phyloP scores from a whole-genome alignment of 139 green algal genomes.

The Asterochloris sp. region DNA sequence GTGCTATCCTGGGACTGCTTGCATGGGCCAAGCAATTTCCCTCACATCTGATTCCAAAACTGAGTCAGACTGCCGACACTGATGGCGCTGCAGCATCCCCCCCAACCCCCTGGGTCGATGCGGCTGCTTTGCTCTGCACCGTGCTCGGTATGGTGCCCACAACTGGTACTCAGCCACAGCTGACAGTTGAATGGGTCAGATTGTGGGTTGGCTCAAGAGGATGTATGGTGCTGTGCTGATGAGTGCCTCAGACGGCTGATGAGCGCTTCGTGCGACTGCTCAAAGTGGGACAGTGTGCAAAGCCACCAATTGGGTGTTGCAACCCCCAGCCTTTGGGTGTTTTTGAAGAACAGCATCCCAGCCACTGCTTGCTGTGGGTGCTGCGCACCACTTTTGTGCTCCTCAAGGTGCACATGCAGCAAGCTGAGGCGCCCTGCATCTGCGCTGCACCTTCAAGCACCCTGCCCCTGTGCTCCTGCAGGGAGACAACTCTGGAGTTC shows the following conservation, averaged over 20 bases:
- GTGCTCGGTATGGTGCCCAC: too few species aligned
- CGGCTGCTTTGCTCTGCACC: neutral
- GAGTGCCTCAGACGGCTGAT: too few species aligned
- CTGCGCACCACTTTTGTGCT: neutral
- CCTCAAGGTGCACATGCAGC: neutral
- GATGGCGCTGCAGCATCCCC: neutral
- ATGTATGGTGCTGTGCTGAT: too few species aligned
- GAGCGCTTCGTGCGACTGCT: too few species aligned
- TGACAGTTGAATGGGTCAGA: too few species aligned
- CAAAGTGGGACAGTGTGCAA: neutral
- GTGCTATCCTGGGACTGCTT: neutral
- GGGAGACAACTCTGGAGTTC: neutral
- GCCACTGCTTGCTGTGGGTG: neutral
- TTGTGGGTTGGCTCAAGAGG: too few species aligned
- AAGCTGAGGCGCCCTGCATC: neutral
- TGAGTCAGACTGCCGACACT: neutral
- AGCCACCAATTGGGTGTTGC: neutral
- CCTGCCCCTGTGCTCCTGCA: neutral
- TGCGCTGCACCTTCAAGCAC: neutral
- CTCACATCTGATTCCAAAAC: neutral
- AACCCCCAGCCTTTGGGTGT: neutral
- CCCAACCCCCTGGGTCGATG: neutral
- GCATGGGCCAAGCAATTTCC: neutral
- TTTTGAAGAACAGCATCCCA: neutral
- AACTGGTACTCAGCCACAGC: too few species aligned